These are phyloP conservation scores for Hymenotorrendiella dingleyae DNA, from an alignment of 2,329 filamentous ascomycete genomes.

Conservation along the genomic window DNA sequence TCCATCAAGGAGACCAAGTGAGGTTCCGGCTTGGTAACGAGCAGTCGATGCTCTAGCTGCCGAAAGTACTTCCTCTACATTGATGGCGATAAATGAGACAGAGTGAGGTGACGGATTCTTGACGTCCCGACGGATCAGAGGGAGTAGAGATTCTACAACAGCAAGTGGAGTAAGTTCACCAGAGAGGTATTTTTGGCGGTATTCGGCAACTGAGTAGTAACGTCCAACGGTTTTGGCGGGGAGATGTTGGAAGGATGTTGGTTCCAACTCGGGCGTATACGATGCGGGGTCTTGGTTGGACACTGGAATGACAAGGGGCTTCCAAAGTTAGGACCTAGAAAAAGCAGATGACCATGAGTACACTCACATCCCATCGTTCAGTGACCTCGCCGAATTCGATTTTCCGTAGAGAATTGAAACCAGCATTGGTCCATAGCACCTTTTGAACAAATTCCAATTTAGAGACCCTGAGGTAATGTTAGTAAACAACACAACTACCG, in stretches of 20 bases:
- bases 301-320: slow-evolving; percentile 52
- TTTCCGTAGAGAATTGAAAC: slow-evolving; percentile 43
- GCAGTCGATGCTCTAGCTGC: slow-evolving; percentile 69
- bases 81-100: slow-evolving; percentile 65
- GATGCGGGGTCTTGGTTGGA: background rate
- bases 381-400: slow-evolving; percentile 40
- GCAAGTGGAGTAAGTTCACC: slow-evolving; percentile 65
- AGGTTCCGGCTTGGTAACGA: slow-evolving; percentile 61
- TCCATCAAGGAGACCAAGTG: slow-evolving; percentile 68
- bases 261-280: slow-evolving; percentile 32
- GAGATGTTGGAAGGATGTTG: slow-evolving; percentile 37
- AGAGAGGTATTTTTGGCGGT: slow-evolving; percentile 66
- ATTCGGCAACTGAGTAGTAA: slow-evolving; percentile 70
- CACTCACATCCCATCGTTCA: slow-evolving; percentile 44
- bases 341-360: background rate
- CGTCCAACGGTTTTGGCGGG: slow-evolving; percentile 39
- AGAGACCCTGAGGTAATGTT: slow-evolving; percentile 42
- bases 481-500: background rate
- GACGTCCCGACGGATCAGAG: slow-evolving; percentile 58
- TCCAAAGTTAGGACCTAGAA: slow-evolving; percentile 6
- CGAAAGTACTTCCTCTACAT: slow-evolving; percentile 55
- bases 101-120: slow-evolving; percentile 54
- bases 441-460: slow-evolving; percentile 56
- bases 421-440: slow-evolving; percentile 64
- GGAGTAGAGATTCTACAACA: slow-evolving; percentile 65